Conservation (phyloP, 2,329 filamentous ascomycete species). For the Microdochium bolleyi region DNA sequence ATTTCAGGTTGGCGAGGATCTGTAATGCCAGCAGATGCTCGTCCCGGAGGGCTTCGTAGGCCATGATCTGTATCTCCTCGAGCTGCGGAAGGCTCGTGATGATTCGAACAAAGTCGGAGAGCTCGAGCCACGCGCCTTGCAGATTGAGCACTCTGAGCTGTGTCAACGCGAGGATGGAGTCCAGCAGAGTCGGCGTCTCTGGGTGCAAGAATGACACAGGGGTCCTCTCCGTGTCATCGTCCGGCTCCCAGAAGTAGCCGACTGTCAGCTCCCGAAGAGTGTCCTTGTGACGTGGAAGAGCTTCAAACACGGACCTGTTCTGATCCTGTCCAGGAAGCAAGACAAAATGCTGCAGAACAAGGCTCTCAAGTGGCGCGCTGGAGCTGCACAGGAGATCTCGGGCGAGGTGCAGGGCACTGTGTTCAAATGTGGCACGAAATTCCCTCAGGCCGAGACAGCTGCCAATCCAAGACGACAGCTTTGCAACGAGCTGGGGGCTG, state of each 20-base stretch:
- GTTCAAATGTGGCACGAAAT: constrained; percentile 33
- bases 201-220: neutral
- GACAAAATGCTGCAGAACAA: neutral
- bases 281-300: constrained; percentile 1
- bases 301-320: neutral
- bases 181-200: constrained; percentile 12
- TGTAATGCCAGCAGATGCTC: constrained; percentile 8
- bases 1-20: constrained; percentile 36
- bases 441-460: constrained; percentile 15
- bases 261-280: neutral
- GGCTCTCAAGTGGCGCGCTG: constrained; percentile 11
- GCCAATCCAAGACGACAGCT: constrained; percentile 21
- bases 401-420: constrained; percentile 27
- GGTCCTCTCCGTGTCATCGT: neutral
- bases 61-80: constrained; percentile 45
- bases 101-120: constrained; percentile 39
- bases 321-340: neutral
- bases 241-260: neutral
- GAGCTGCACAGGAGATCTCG: constrained; percentile 13
- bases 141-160: constrained; percentile 46
- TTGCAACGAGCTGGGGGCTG: constrained; percentile 13
- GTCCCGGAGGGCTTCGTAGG: constrained; percentile 30
- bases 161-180: constrained; percentile 38
- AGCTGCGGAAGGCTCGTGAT: constrained; percentile 35
- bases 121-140: constrained; percentile 38